Percentiles rank a stretch among this genome's conserved stretches.
Conservation (phyloP, 768 basidiomycete species). For the Royoungia palumana region DNA sequence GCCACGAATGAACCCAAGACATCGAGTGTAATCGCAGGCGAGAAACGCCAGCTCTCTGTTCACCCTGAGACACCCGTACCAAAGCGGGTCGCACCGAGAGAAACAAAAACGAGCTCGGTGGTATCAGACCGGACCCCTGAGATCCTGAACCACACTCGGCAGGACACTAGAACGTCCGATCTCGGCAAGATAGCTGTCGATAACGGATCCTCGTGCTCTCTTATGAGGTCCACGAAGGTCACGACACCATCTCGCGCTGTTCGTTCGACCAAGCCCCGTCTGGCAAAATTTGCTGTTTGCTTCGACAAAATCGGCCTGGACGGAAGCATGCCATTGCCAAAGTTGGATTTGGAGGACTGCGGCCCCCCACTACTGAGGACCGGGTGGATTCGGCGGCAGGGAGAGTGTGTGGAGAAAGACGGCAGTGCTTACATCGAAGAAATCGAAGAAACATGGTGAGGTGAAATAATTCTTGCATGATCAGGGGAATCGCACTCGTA, state of each 20-base stretch:
- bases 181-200: background rate
- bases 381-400: constrained; percentile 25
- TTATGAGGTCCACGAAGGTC: background rate
- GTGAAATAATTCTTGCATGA: too few relatives aligned
- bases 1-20: constrained; percentile 4
- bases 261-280: constrained; percentile 12
- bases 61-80: constrained; percentile 4
- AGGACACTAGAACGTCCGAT: background rate
- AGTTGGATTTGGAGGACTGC: constrained; percentile 10
- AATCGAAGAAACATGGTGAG: too few relatives aligned
- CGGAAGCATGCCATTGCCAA: constrained; percentile 1
- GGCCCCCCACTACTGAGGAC: constrained; percentile 22
- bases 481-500: too few relatives aligned
- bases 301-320: constrained; percentile 13
- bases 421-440: constrained; percentile 21
- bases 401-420: constrained; percentile 14
- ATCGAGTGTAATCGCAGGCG: background rate
- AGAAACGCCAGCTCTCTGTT: constrained; percentile 16
- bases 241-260: background rate
- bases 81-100: constrained; percentile 9
- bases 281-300: constrained; percentile 20
- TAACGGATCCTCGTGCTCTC: background rate
- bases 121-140: background rate
- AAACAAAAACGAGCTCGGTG: background rate
- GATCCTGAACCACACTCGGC: background rate